A percentile compares a stretch with the other conserved stretches of the same genome.
These are phyloP conservation scores for Rubus parviflorus DNA, from an alignment of 306 rosid genomes.

Conservation along the genomic window DNA sequence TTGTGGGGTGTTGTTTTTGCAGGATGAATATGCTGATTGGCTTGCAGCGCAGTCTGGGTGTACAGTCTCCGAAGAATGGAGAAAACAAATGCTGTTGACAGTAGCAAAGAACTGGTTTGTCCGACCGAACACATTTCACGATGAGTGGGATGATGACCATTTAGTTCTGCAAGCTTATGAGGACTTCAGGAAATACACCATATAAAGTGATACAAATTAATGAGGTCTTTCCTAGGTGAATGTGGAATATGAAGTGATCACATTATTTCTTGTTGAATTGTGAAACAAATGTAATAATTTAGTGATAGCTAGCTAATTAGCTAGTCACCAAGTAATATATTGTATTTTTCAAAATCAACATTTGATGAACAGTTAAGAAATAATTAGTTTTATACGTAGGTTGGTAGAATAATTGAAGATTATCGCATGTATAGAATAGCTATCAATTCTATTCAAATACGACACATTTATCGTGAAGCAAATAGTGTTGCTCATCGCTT, in stretches of 20 bases:
- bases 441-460: too few relatives aligned
- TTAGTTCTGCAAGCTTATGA: conserved; percentile 45
- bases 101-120: conserved; percentile 25
- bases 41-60: conserved; percentile 52
- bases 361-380: too few relatives aligned
- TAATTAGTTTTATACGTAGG: too few relatives aligned
- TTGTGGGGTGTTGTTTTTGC: conserved; percentile 3
- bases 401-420: too few relatives aligned
- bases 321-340: too few relatives aligned
- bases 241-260: not conserved
- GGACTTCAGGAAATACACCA: conserved; percentile 31
- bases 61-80: conserved; percentile 61
- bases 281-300: too few relatives aligned
- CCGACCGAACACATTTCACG: conserved; percentile 55
- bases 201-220: not conserved
- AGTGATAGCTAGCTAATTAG: too few relatives aligned
- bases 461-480: too few relatives aligned
- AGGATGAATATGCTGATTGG: conserved; percentile 70
- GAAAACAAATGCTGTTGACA: conserved; percentile 45
- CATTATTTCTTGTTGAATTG: too few relatives aligned
- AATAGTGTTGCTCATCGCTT: too few relatives aligned
- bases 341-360: too few relatives aligned
- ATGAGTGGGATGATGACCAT: conserved; percentile 72
- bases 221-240: not conserved
- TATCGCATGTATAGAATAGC: too few relatives aligned